Evolutionary conservation across 2,329 filamentous ascomycete species (phyloP).

Genomic region (Cryphonectria japonica): DNA sequence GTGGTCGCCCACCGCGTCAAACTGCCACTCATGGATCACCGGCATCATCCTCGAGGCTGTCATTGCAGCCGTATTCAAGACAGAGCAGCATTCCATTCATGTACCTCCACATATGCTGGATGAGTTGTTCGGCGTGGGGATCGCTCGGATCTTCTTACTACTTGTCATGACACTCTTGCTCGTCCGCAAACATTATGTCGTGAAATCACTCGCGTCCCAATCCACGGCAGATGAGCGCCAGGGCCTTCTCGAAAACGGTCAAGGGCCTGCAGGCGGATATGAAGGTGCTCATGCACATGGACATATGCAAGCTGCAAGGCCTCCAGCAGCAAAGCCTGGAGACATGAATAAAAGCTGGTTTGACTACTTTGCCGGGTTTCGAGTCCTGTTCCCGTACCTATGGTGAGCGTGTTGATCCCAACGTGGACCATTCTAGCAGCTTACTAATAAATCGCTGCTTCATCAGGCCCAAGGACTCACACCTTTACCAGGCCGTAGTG

Average conservation of each 20-base stretch:
- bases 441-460: constrained; percentile 26
- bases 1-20: constrained; percentile 44
- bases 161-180: constrained; percentile 42
- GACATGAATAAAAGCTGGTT: constrained; percentile 47
- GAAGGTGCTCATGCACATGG: constrained; percentile 10
- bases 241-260: constrained; percentile 46
- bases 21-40: constrained; percentile 44
- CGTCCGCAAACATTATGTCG: constrained; percentile 38
- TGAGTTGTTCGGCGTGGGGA: constrained; percentile 37
- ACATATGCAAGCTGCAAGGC: constrained; percentile 36
- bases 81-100: constrained; percentile 37
- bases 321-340: constrained; percentile 31
- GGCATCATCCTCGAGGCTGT: constrained; percentile 42
- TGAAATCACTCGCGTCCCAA: constrained; percentile 35
- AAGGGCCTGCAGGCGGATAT: constrained; percentile 34
- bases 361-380: constrained; percentile 51
- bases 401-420: constrained; percentile 36
- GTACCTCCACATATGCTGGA: constrained; percentile 38
- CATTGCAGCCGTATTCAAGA: constrained; percentile 41
- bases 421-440: constrained; percentile 22
- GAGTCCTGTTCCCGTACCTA: constrained; percentile 50
- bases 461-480: constrained; percentile 46
- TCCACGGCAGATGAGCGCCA: constrained; percentile 42
- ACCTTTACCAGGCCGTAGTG: constrained; percentile 45
- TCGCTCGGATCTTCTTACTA: constrained; percentile 40